Conservation (phyloP, 169 alveolate species). For the Babesia caballi region DNA sequence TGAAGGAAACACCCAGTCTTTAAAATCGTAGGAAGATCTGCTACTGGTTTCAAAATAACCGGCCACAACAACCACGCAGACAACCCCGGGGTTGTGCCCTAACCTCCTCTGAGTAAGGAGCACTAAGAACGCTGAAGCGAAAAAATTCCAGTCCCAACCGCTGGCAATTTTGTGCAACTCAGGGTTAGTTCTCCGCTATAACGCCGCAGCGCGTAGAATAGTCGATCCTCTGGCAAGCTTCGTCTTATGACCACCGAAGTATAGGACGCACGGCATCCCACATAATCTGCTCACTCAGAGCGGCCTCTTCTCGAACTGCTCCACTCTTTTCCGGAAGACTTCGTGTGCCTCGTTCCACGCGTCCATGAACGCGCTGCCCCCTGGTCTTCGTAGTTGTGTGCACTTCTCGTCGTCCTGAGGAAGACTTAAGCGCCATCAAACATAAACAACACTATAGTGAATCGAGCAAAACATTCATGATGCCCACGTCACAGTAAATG, state of each 20-base stretch:
- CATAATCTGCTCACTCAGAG: slow-evolving; percentile 31
- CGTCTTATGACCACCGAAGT: slow-evolving; percentile 3
- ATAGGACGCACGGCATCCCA: background rate
- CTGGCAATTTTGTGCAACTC: no score
- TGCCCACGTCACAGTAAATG: background rate
- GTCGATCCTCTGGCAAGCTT: background rate
- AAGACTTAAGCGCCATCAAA: no score
- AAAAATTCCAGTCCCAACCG: no score
- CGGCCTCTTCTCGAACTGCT: slow-evolving; percentile 38
- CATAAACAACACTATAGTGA: background rate
- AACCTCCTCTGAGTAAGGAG: no score
- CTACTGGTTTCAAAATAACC: no score
- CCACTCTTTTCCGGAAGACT: slow-evolving; percentile 27
- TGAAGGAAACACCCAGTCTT: no score
- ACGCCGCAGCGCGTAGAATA: no score
- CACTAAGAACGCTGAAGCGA: no score
- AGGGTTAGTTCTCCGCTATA: no score
- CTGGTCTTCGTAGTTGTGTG: slow-evolving; percentile 1
- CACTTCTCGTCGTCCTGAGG: slow-evolving; percentile 45
- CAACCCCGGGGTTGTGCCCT: no score
- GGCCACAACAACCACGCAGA: no score
- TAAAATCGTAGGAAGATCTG: no score
- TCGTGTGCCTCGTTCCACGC: slow-evolving; percentile 64
- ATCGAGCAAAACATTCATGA: background rate
- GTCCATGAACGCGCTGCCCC: slow-evolving; percentile 32